Evolutionary conservation across 768 basidiomycete genomes (phyloP), one percentile per base, ranked within the genome.

Genomic region (Boletales sp.): DNA sequence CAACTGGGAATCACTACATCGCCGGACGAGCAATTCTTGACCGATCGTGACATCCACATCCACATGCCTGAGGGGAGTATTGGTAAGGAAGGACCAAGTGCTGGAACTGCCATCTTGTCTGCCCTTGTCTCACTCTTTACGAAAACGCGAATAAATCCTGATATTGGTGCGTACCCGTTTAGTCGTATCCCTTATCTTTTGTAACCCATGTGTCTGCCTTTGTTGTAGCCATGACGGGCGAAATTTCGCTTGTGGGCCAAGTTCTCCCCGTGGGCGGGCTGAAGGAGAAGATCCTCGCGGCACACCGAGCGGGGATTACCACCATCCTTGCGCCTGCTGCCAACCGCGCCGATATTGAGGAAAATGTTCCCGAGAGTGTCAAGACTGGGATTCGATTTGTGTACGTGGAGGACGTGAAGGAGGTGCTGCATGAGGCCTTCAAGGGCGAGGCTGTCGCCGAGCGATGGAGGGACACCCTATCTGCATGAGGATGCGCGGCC

Each of bases 61-160:
- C 96, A 98, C 65, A 97, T 96, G 95, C 92, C 94, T 0, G 93
- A 92, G 65, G 93, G 92, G 9, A 87, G 86, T 61, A 84, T 93
- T 47, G 90, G 90, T 18, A 94, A 97, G 72, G 94, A 96, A 58
- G 96, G 96, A 0, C 96, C 96, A 1, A 93, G 90, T 59, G 96
- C 96, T 2, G 96, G 96, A 32, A 97, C 91, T 5, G 96, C 96
- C 0, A 84, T 99, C 36, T 62, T 96, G 50, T 83, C 88, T 40
- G 94, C 95, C 0, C 87, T 97, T 56, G 93, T 98, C 39, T 90
- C 86, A 38, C 74, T 98, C 49, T 90, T 97, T 70, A 94, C 89
- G 0, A 87, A 85, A 71, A 90, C 84, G 5, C 81, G 74, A 68
- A 82, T 97, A 39, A 78, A 78, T 63, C 89, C 90, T 14, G 91